A percentile compares a stretch with the other conserved stretches of the same genome.
Evolutionary conservation across 2,329 filamentous ascomycete species (phyloP).

Genomic region (Gaeumannomyces sp.): DNA sequence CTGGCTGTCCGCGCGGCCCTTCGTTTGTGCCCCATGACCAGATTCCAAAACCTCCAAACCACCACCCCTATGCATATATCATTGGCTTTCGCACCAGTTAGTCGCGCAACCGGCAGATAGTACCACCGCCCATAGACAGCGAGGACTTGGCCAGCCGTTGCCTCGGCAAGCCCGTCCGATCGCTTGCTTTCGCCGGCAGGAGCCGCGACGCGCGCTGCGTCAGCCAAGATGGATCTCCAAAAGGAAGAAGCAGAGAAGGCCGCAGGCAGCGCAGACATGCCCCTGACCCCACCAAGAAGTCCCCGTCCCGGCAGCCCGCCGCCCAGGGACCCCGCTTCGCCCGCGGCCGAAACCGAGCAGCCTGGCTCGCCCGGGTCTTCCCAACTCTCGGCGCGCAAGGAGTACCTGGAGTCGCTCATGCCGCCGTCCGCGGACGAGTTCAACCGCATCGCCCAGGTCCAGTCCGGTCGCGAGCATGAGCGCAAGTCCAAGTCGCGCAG

Average conservation of each 20-base stretch:
- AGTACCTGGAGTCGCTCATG: constrained; percentile 46
- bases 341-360: not conserved
- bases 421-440: constrained; percentile 41
- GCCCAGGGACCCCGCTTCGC: not conserved
- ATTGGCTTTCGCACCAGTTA: not conserved
- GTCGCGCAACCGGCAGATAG: not conserved
- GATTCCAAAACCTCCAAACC: not conserved
- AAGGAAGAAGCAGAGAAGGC: not conserved
- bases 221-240: not conserved
- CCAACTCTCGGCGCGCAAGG: constrained; percentile 19
- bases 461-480: constrained; percentile 40
- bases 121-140: not conserved
- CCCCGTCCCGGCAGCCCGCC: not conserved
- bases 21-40: not conserved
- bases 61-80: not conserved
- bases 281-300: not conserved
- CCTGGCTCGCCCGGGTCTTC: constrained; percentile 10
- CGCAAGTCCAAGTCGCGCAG: constrained; percentile 35
- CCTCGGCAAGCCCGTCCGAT: not conserved
- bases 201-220: not conserved
- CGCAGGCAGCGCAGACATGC: not conserved
- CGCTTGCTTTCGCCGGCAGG: not conserved
- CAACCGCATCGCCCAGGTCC: constrained; percentile 40
- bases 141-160: not conserved
- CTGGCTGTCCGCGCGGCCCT: not conserved